A percentile compares a stretch with the other conserved stretches of the same genome.
Conservation (phyloP, 495 filamentous ascomycete species). For the Neurospora sp. region DNA sequence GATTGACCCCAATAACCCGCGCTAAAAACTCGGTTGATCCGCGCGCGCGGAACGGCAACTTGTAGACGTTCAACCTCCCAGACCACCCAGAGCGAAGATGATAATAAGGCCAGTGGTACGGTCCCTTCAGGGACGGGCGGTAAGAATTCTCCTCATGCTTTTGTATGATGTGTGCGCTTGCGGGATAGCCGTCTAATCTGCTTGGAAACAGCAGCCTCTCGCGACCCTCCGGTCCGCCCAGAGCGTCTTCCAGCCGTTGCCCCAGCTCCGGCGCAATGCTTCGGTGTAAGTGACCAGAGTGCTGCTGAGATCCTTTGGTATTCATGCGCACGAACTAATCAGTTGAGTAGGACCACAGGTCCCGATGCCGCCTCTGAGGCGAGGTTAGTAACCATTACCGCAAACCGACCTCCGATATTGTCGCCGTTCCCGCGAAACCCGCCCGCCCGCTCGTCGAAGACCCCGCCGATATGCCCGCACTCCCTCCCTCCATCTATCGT, state of each 20-base stretch:
- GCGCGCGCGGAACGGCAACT: not conserved
- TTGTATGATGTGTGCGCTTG: not conserved
- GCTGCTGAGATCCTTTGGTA: not conserved
- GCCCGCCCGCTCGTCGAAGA: not conserved
- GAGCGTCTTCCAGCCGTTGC: constrained; percentile 11
- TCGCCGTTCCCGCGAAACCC: not conserved
- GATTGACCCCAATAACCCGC: constrained; percentile 9
- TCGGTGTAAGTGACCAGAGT: constrained; percentile 14
- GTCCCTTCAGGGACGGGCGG: constrained; percentile 21
- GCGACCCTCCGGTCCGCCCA: constrained; percentile 12
- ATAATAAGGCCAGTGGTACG: constrained; percentile 26
- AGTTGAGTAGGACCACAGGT: not conserved
- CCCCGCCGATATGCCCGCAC: not conserved
- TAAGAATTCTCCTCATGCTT: constrained; percentile 3
- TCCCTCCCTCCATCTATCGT: not conserved
- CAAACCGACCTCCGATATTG: not conserved
- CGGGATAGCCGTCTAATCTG: constrained; percentile 3
- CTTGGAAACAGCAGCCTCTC: constrained; percentile 9
- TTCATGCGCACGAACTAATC: not conserved
- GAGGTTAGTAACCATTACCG: not conserved
- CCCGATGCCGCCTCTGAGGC: not conserved
- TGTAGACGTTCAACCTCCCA: not conserved
- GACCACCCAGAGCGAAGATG: constrained; percentile 16
- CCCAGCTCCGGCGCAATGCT: constrained; percentile 18
- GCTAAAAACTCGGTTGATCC: constrained; percentile 19